Base-by-base conservation (phyloP, 2,329 filamentous ascomycete species). In the Zasmidium angulare region DNA sequence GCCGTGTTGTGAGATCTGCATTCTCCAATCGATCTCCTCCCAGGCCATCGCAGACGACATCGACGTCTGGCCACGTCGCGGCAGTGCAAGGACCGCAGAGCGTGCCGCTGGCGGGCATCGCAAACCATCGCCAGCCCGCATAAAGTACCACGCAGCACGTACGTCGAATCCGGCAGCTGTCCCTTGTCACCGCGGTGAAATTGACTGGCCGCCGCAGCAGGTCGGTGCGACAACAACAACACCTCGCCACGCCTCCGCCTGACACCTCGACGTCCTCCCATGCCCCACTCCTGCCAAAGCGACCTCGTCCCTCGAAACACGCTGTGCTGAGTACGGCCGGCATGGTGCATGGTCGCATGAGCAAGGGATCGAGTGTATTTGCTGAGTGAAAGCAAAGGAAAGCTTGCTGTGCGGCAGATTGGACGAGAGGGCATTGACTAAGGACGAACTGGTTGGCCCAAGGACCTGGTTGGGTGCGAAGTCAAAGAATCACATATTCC, bases 401-500 rank as follows among this genome's bases (percentile, higher is more conserved):
- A 29, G 26, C 26, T 29, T 46, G 23, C n/a, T 29, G 23, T 29
- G 11, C 20, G 19, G 26, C n/a, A 21, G 40, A 26, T 40, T 21
- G 20, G 46, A 43, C 19, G 48, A 23, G 48, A 23, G 26, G 21
- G 22, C 17, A 17, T 17, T 26, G 17, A 50, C 48, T 50, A 23
- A 29, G 22, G 26, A 22, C 48, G 20, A 49, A 9, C n/a, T n/a
- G n/a, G 46, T 43, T 43, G 50, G 31, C 46, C 60, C 60, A 60
- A 56, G 53, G 51, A 61, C 60, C 63, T 65, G 63, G 63, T 61
- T 47, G 22, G 19, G 46, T 50, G 26, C 48, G 56, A 65, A 65
- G 58, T 61, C 63, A 59, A 61, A 61, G 48, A 49, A 31, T 59
- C 59, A 64, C 55, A 57, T 36, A 31, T 53, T 52, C 26, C 50